phyloP scores from a whole-genome alignment of 1,284 basidiomycete species.

The Sphaerobolus stellatus region DNA sequence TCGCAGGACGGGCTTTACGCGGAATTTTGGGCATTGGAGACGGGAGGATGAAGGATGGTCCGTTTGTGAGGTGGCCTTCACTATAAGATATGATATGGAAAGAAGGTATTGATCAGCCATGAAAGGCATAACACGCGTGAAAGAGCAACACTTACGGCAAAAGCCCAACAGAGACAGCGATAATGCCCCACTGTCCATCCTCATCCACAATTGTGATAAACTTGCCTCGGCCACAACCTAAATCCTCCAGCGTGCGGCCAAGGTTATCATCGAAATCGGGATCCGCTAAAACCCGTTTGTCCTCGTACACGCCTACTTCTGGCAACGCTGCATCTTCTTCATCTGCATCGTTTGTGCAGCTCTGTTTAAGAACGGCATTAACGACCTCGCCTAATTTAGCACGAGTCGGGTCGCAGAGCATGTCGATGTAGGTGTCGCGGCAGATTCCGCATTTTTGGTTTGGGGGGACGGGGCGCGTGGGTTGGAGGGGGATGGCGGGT shows the following conservation, averaged over 20 bases:
- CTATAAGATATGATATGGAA: constrained; percentile 30
- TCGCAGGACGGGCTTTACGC: constrained; percentile 43
- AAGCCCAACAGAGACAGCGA: constrained; percentile 68
- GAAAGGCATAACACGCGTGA: constrained; percentile 17
- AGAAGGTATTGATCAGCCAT: constrained; percentile 6
- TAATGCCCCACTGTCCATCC: constrained; percentile 73
- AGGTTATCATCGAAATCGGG: constrained; percentile 89
- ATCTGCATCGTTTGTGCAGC: constrained; percentile 30
- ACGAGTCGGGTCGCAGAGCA: constrained; percentile 67
- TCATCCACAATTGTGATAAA: constrained; percentile 88
- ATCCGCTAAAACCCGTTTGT: constrained; percentile 77
- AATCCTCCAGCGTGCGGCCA: constrained; percentile 66
- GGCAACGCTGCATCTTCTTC: constrained; percentile 33
- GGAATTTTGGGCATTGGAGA: constrained; percentile 57
- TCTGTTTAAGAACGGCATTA: constrained; percentile 50
- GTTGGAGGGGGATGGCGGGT: constrained; percentile 70
- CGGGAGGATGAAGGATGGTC: constrained; percentile 57
- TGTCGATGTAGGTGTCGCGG: constrained; percentile 76
- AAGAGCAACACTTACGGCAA: constrained; percentile 61
- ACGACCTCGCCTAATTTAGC: constrained; percentile 76
- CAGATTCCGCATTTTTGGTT: constrained; percentile 83
- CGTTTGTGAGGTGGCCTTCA: constrained; percentile 50
- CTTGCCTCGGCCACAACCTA: constrained; percentile 72
- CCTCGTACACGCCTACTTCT: constrained; percentile 86
- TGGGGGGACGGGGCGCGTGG: constrained; percentile 62